A percentile compares a stretch with the other conserved stretches of the same genome.
phyloP scores from a whole-genome alignment of 805 yeast genomes.

The Diddensiella santjacobensis region DNA sequence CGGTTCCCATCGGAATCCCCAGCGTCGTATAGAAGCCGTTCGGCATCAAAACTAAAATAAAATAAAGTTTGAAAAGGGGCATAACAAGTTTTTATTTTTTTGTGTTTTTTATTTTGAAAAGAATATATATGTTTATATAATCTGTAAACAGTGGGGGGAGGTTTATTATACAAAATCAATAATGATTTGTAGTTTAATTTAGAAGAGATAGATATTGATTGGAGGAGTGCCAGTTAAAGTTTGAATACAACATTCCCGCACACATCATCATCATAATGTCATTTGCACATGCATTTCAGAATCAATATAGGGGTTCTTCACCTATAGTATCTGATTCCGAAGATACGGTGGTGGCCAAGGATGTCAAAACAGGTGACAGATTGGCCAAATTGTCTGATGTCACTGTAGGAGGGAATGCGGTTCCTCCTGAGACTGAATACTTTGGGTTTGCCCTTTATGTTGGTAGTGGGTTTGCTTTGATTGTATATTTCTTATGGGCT shows the following conservation, averaged over 20 bases:
- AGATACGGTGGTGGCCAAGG: neutral
- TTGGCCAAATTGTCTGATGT: conserved; percentile 36
- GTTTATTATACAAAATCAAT: too few species aligned
- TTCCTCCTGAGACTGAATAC: conserved; percentile 58
- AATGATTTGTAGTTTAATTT: too few species aligned
- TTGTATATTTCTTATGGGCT: conserved; percentile 70
- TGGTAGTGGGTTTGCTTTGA: conserved; percentile 52
- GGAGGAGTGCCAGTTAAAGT: too few species aligned
- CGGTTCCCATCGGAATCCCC: neutral
- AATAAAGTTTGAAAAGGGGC: too few species aligned
- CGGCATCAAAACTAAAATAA: too few species aligned
- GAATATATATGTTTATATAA: too few species aligned
- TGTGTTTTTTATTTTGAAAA: too few species aligned
- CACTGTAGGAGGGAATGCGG: conserved; percentile 36
- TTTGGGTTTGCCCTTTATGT: conserved; percentile 83
- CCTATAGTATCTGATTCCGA: neutral
- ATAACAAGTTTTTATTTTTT: too few species aligned
- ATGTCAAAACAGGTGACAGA: conserved; percentile 23
- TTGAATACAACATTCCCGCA: too few species aligned
- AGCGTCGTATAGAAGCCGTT: neutral
- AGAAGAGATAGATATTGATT: too few species aligned
- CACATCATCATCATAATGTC: too few species aligned
- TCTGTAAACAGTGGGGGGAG: too few species aligned
- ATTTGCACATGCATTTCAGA: neutral
- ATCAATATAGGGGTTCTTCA: neutral